phyloP scores from a whole-genome alignment of 2,329 filamentous ascomycete species.

The Ceratocystis papillata region DNA sequence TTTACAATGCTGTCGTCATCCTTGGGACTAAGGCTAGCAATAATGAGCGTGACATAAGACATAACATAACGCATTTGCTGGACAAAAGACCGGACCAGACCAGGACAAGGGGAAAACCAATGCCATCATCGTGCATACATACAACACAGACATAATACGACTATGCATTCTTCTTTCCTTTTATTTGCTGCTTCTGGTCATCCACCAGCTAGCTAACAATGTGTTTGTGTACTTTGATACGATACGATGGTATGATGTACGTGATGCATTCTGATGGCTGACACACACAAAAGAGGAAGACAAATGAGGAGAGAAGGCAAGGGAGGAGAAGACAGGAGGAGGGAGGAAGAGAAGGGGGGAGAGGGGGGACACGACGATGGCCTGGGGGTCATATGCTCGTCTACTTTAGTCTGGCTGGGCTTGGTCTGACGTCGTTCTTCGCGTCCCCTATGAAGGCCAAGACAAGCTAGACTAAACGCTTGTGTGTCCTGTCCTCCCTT shows the following conservation, averaged over 20 bases:
- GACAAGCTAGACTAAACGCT: too few species aligned
- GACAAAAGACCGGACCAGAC: not conserved
- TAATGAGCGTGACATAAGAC: not conserved
- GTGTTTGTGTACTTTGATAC: not conserved
- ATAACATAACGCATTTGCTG: not conserved
- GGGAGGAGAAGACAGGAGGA: not conserved
- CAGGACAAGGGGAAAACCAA: not conserved
- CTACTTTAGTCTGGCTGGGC: not conserved
- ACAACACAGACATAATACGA: not conserved
- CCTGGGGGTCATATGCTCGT: not conserved
- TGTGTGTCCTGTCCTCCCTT: not conserved
- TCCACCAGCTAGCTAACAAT: not conserved
- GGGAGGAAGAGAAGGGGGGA: not conserved
- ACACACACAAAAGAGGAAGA: too few species aligned
- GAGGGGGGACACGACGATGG: not conserved
- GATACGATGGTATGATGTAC: too few species aligned
- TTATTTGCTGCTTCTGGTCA: not conserved
- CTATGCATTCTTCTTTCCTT: not conserved
- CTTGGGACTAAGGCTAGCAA: not conserved
- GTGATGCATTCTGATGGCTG: too few species aligned
- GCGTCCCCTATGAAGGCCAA: not conserved
- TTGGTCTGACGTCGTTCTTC: slow-evolving; percentile 7
- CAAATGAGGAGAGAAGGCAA: too few species aligned
- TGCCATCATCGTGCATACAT: slow-evolving; percentile 1
- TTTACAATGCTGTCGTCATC: too few species aligned